Conservation (phyloP, 2,329 filamentous ascomycete species). For the Alternaria dauci region DNA sequence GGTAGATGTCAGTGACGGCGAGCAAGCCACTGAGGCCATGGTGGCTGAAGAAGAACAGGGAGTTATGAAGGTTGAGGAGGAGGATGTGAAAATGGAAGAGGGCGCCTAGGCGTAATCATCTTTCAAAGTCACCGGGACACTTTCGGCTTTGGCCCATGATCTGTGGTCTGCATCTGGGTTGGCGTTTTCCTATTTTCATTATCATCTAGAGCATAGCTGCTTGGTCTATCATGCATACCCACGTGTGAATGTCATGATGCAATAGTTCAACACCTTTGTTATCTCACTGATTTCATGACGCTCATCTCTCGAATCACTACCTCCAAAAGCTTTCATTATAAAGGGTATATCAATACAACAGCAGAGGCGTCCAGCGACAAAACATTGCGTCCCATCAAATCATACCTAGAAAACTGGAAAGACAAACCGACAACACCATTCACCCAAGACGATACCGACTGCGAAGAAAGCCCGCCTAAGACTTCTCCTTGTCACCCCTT, state of each 20-base stretch:
- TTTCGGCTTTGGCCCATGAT: background rate
- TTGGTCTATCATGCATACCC: background rate
- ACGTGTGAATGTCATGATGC: slow-evolving; percentile 11
- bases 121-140: background rate
- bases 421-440: background rate
- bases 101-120: background rate
- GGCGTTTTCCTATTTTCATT: slow-evolving; percentile 5
- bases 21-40: slow-evolving; percentile 14
- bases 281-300: background rate
- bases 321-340: background rate
- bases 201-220: background rate
- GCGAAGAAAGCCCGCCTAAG: slow-evolving; percentile 11
- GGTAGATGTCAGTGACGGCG: slow-evolving; percentile 11
- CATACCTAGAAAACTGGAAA: background rate
- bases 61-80: slow-evolving; percentile 13
- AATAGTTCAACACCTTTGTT: background rate
- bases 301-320: background rate
- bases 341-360: background rate
- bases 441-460: background rate
- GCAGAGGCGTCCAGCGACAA: background rate
- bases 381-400: background rate
- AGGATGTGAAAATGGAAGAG: slow-evolving; percentile 12
- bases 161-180: slow-evolving; percentile 13
- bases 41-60: slow-evolving; percentile 11
- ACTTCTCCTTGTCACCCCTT: slow-evolving; percentile 16